Evolutionary conservation across 2,329 filamentous ascomycete species (phyloP).

Genomic region (Colletotrichum sp.): DNA sequence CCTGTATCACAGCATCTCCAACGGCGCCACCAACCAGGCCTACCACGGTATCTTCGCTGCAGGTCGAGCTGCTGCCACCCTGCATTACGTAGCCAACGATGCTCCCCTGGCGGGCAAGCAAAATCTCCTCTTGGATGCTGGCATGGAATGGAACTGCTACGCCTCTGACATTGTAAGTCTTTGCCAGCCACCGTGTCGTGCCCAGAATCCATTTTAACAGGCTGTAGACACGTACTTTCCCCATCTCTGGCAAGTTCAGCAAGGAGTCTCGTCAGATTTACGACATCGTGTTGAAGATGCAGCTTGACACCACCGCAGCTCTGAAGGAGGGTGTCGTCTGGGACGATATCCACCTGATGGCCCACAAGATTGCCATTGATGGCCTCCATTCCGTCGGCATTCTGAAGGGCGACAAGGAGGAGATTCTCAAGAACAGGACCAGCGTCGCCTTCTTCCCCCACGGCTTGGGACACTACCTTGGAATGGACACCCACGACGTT

Average conservation of each 20-base stretch:
- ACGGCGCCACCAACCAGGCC: conserved; percentile 81
- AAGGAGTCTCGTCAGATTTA: conserved; percentile 77
- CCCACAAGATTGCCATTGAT: conserved; percentile 82
- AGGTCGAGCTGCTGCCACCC: conserved; percentile 79
- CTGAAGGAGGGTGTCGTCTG: conserved; percentile 78
- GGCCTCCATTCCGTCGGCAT: conserved; percentile 80
- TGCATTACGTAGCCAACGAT: conserved; percentile 88
- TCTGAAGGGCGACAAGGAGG: conserved; percentile 68
- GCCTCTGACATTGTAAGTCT: conserved; percentile 64
- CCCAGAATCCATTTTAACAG: conserved; percentile 38
- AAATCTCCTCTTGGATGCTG: conserved; percentile 85
- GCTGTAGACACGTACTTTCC: conserved; percentile 80
- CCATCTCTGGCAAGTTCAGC: conserved; percentile 75
- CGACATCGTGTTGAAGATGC: conserved; percentile 86
- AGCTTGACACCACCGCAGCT: conserved; percentile 74
- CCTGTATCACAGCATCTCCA: conserved; percentile 74
- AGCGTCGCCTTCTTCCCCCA: conserved; percentile 92
- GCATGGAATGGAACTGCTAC: conserved; percentile 77
- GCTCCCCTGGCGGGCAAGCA: conserved; percentile 73
- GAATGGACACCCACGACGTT: conserved; percentile 91
- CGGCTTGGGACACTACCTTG: conserved; percentile 88
- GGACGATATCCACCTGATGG: conserved; percentile 81
- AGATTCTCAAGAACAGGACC: conserved; percentile 79
- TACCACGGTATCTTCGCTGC: conserved; percentile 87
- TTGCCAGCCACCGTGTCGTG: background rate